Conservation (phyloP, 2,329 filamentous ascomycete genomes). For the Ceratocystis huliohia region DNA sequence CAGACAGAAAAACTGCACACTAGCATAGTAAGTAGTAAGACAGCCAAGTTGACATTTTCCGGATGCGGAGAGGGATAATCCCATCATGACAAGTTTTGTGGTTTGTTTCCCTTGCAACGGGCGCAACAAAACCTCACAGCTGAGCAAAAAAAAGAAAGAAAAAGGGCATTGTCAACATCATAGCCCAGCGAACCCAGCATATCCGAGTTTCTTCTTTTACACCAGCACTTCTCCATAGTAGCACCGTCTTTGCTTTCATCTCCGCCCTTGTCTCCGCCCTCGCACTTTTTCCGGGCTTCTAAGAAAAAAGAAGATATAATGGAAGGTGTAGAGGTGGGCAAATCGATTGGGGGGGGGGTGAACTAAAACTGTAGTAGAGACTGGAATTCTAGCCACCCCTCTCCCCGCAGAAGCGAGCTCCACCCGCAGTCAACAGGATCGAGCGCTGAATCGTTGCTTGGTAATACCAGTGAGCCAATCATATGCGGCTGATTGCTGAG, state of each 20-base stretch:
- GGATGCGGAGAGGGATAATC: constrained; percentile 6
- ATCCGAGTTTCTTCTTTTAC: background rate
- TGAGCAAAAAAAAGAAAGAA: background rate
- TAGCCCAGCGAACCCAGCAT: background rate
- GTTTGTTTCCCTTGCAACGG: background rate
- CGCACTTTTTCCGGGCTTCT: background rate
- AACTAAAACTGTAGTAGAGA: background rate
- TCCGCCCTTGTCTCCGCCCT: background rate
- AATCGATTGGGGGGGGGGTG: background rate
- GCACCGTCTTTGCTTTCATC: background rate
- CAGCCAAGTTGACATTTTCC: constrained; percentile 1
- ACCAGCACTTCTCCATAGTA: background rate
- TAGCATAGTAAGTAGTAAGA: constrained; percentile 11
- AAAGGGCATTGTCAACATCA: background rate
- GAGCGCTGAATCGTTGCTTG: background rate
- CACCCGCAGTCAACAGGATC: constrained; percentile 9
- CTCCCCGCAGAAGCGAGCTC: constrained; percentile 1
- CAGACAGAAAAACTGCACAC: constrained; percentile 9
- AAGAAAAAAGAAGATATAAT: background rate
- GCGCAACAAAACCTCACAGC: background rate
- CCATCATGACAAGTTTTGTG: background rate
- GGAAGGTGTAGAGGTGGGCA: background rate
- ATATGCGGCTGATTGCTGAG: background rate
- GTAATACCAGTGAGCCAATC: constrained; percentile 6
- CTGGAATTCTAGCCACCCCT: constrained; percentile 3